These are phyloP conservation scores for Phascolomyces articulosus DNA, from an alignment of 371 early-diverging fungal species.

Conservation along the genomic window DNA sequence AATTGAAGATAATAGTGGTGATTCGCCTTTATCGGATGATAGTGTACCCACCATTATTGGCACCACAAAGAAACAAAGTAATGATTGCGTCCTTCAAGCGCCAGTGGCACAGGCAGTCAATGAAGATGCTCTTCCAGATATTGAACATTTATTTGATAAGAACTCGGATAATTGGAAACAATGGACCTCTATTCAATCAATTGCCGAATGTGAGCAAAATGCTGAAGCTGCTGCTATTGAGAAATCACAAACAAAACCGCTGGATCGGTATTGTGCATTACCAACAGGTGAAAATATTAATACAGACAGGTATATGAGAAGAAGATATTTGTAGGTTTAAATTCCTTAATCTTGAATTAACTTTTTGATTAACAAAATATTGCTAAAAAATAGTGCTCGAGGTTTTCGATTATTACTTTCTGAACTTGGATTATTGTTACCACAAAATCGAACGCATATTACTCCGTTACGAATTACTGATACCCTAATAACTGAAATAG, in stretches of 20 bases:
- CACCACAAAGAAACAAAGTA: not conserved
- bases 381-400: conserved; percentile 31
- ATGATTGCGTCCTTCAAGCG: not conserved
- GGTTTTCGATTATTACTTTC: conserved; percentile 68
- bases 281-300: conserved; percentile 27
- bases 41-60: not conserved
- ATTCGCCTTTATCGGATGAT: conserved; percentile 6
- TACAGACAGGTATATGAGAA: conserved; percentile 20
- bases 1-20: not conserved
- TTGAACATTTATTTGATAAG: conserved; percentile 39
- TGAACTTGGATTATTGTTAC: conserved; percentile 65
- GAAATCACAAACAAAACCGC: not conserved
- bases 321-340: too few species aligned
- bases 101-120: conserved; percentile 26
- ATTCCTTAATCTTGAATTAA: not conserved
- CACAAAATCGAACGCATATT: conserved; percentile 60
- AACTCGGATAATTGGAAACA: conserved; percentile 37
- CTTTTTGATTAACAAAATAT: not conserved
- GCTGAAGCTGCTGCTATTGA: conserved; percentile 16
- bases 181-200: conserved; percentile 29
- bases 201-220: conserved; percentile 34
- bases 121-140: conserved; percentile 40
- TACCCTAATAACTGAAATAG: conserved; percentile 63
- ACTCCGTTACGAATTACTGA: conserved; percentile 67
- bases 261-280: conserved; percentile 10